These are phyloP conservation scores for Taiozyma sp. DNA, from an alignment of 1,139 yeast genomes.

Conservation along the genomic window DNA sequence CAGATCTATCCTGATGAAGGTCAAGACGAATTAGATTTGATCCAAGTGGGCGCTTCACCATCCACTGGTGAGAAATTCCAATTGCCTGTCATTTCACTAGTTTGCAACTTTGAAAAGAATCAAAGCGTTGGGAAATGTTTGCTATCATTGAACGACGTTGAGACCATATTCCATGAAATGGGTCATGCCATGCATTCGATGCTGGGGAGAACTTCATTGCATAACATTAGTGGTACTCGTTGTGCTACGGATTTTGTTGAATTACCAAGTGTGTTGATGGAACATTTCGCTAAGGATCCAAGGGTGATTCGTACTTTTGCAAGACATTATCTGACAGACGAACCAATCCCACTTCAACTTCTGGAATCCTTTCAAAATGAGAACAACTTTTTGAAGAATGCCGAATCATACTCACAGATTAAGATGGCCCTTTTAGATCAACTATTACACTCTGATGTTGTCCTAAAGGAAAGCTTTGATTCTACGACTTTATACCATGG, in stretches of 20 bases:
- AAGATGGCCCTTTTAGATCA: conserved; percentile 91
- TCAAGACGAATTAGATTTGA: conserved; percentile 31
- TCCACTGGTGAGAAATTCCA: conserved; percentile 50
- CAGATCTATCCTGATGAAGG: conserved; percentile 52
- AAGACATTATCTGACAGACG: conserved; percentile 65
- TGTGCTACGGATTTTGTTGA: conserved; percentile 97
- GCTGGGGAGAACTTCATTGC: conserved; percentile 87
- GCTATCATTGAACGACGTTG: conserved; percentile 74
- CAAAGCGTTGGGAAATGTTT: conserved; percentile 35
- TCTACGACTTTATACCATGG: conserved; percentile 63
- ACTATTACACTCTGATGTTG: conserved; percentile 57
- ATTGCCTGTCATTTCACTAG: conserved; percentile 83
- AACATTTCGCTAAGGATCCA: conserved; percentile 80
- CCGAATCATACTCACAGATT: conserved; percentile 83
- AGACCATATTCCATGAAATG: conserved; percentile 96
- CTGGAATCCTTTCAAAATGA: conserved; percentile 49
- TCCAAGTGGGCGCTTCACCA: conserved; percentile 34
- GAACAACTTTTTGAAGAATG: conserved; percentile 51
- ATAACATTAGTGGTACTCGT: conserved; percentile 91
- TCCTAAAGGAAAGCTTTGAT: conserved; percentile 35
- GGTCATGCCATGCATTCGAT: conserved; percentile 99
- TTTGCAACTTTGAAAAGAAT: conserved; percentile 72
- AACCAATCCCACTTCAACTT: conserved; percentile 48
- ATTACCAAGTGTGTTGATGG: conserved; percentile 93
- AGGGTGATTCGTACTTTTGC: conserved; percentile 74